Evolutionary conservation across 2,329 filamentous ascomycete genomes (phyloP).

Genomic region (Ceratocystis eucalypticola): DNA sequence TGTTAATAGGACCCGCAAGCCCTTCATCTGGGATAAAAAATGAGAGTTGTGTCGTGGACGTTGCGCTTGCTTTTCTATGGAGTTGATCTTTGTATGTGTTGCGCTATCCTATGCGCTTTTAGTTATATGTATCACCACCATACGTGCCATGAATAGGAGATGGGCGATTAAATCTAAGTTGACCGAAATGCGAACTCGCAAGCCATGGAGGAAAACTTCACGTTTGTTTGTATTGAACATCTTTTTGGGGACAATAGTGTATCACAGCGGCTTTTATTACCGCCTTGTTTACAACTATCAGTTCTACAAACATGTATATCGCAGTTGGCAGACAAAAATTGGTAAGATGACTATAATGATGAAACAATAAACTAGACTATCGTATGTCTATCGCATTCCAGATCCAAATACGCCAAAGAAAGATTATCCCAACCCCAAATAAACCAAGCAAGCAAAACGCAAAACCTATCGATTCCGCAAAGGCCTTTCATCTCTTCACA

Average conservation of each 20-base stretch:
- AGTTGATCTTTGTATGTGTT: constrained; percentile 1
- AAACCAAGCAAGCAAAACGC: not conserved
- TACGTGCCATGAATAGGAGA: not conserved
- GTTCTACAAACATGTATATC: too few species aligned
- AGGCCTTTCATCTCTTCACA: not conserved
- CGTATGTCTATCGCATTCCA: constrained; percentile 5
- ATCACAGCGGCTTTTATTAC: too few species aligned
- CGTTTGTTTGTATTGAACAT: too few species aligned
- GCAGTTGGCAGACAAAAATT: not conserved
- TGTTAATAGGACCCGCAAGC: constrained; percentile 40
- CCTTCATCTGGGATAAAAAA: constrained; percentile 40
- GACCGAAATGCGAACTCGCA: too few species aligned
- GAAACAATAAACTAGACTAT: constrained; percentile 4
- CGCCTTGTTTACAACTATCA: too few species aligned
- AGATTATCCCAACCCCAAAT: not conserved
- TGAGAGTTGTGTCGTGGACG: constrained; percentile 20
- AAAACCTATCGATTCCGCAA: not conserved
- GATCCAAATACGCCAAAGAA: constrained; percentile 10
- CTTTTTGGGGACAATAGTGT: too few species aligned
- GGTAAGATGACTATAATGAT: not conserved
- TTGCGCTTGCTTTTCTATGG: not conserved
- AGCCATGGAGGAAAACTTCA: too few species aligned
- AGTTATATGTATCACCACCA: constrained; percentile 16
- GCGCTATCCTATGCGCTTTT: not conserved
- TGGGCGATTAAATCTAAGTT: not conserved